phyloP scores from a whole-genome alignment of 2,329 filamentous ascomycete genomes.

The Pseudogymnoascus sp. region DNA sequence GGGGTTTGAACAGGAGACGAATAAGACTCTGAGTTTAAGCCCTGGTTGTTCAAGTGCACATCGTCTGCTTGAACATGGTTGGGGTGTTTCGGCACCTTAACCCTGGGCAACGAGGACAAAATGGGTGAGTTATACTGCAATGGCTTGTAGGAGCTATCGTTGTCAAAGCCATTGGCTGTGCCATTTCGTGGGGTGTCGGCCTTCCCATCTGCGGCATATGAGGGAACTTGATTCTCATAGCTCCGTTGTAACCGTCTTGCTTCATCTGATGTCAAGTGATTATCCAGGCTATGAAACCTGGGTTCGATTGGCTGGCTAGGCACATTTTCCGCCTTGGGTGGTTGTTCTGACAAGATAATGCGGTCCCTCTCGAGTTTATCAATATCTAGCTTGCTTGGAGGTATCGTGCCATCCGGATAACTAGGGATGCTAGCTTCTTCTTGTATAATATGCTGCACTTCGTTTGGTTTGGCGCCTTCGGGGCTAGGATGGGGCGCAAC shows the following conservation, averaged over 20 bases:
- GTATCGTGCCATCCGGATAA: conserved; percentile 44
- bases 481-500: conserved; percentile 20
- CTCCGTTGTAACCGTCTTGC: conserved; percentile 39
- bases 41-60: conserved; percentile 14
- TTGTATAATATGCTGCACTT: conserved; percentile 38
- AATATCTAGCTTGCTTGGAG: conserved; percentile 26
- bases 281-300: neutral
- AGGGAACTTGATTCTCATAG: conserved; percentile 45
- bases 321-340: conserved; percentile 31
- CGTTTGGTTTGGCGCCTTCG: conserved; percentile 29
- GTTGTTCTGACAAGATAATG: conserved; percentile 29
- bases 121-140: conserved; percentile 39
- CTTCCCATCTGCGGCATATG: conserved; percentile 36
- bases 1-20: conserved; percentile 28
- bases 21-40: conserved; percentile 25
- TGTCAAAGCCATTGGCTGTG: conserved; percentile 29
- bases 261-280: conserved; percentile 31
- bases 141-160: conserved; percentile 49
- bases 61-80: conserved; percentile 28
- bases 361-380: conserved; percentile 22
- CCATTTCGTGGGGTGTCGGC: conserved; percentile 12
- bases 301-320: conserved; percentile 19
- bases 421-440: conserved; percentile 36
- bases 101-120: conserved; percentile 43
- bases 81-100: conserved; percentile 46